A percentile compares a stretch with the other conserved stretches of the same genome.
Evolutionary conservation across 495 filamentous ascomycete species (phyloP).

Genomic region (Hypoxylon fragiforme): DNA sequence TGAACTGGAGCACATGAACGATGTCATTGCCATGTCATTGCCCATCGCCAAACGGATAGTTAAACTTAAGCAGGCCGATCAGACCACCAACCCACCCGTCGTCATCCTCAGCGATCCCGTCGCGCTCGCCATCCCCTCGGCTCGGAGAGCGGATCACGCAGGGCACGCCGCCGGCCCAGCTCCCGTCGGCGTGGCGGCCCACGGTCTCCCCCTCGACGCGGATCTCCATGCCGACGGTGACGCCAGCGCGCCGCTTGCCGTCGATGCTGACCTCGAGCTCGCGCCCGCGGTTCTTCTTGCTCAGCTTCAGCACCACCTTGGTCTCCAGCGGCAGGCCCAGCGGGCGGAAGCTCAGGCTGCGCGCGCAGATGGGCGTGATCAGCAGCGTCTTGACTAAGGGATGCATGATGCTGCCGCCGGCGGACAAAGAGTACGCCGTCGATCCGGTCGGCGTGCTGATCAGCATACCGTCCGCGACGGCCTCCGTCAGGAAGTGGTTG

Average conservation of each 20-base stretch:
- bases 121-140: conserved; percentile 41
- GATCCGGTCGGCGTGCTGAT: conserved; percentile 91
- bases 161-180: conserved; percentile 68
- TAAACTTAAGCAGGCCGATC: conserved; percentile 95
- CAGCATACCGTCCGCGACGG: conserved; percentile 92
- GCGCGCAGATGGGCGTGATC: conserved; percentile 91
- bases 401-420: conserved; percentile 93
- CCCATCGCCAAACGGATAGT: conserved; percentile 88
- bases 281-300: conserved; percentile 78
- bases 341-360: conserved; percentile 88
- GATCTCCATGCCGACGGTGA: conserved; percentile 83
- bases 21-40: conserved; percentile 1
- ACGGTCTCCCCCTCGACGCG: conserved; percentile 81
- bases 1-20: too few species aligned
- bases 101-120: conserved; percentile 62
- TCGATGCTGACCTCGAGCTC: conserved; percentile 90
- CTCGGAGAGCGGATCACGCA: conserved; percentile 62
- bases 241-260: conserved; percentile 72
- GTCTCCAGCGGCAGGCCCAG: conserved; percentile 86
- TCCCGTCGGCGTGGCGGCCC: conserved; percentile 47
- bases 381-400: conserved; percentile 85
- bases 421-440: conserved; percentile 91
- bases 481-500: conserved; percentile 83
- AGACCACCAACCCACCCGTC: conserved; percentile 97
- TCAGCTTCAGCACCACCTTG: conserved; percentile 78